Evolutionary conservation across 805 yeast species (phyloP), one percentile per base, ranked within the genome.

Genomic region (Candida krabiensis): DNA sequence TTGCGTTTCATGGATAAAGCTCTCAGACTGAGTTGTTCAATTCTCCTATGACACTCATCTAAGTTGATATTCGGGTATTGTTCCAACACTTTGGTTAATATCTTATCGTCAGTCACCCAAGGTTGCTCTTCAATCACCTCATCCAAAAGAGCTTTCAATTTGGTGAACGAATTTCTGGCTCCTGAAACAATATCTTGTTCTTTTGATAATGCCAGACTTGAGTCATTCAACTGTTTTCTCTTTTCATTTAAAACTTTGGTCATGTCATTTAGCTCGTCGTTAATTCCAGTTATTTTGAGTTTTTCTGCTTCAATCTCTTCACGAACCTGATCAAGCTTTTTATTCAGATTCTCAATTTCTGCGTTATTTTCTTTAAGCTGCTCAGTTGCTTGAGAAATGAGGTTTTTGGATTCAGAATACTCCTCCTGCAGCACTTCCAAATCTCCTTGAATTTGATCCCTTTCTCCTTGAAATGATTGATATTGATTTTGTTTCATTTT

Each of bases 231-330:
- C 23, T 55, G 60, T 37, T 75, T 77, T 3, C 61, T 60, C 44
- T 74, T 75, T 12, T 47, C 38, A 37, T 69, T 70, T 18, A 82
- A 56, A 3, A 73, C 58, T 21, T 53, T 55, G 9, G 69, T 71
- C 55, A 84, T 66, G 41, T 83, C 89, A 19, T 69, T 70, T 28
- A 88, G 67, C 58, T 90, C 96, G 41, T 84, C 93, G 55, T 84
- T 82, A 28, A 87, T 69, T 2, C 89, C 89, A 31, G 79, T 49
- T 35, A 84, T 64, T 41, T 73, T 75, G 9, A 77, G 70, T 49
- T 71, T 77, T 58, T 86, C 86, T 21, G 64, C 72, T 13, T 75
- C 79, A 18, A 78, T 59, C 25, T 64, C 61, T 1, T 58, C 56
- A 9, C 64, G 50, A 1, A 66, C 48, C 1, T 51, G 42, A 2